These are phyloP conservation scores for Irpex lacteus DNA, from an alignment of 1,284 basidiomycete genomes.

Conservation along the genomic window DNA sequence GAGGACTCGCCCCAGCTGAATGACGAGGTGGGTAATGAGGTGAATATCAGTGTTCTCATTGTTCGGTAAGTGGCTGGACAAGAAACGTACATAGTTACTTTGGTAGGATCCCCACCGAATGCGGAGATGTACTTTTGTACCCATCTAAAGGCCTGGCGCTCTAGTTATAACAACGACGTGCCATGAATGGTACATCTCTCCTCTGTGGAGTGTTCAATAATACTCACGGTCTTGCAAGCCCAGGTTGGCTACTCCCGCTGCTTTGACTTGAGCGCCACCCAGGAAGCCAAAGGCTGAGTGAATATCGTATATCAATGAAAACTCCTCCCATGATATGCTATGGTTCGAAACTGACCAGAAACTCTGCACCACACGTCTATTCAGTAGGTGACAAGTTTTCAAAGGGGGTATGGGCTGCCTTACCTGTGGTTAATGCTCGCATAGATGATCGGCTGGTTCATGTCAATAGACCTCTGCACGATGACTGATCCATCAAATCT, in stretches of 20 bases:
- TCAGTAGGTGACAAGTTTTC: no score
- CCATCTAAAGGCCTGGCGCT: slow-evolving; percentile 36
- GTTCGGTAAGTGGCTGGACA: no score
- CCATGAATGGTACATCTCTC: no score
- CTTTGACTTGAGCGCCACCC: slow-evolving; percentile 32
- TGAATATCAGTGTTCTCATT: no score
- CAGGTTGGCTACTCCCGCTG: slow-evolving; percentile 35
- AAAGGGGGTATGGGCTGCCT: background rate
- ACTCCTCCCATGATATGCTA: no score
- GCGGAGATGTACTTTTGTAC: slow-evolving; percentile 36
- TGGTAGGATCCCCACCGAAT: slow-evolving; percentile 39
- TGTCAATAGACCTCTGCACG: slow-evolving; percentile 44
- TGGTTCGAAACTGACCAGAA: background rate
- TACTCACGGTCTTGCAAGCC: slow-evolving; percentile 34
- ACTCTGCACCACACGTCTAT: background rate
- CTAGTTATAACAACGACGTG: background rate
- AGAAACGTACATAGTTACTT: slow-evolving; percentile 27
- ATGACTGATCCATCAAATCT: slow-evolving; percentile 27
- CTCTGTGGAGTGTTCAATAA: background rate
- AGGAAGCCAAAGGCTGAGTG: slow-evolving; percentile 31
- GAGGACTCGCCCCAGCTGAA: slow-evolving; percentile 39
- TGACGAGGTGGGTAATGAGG: no score
- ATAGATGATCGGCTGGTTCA: slow-evolving; percentile 23
- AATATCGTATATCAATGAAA: no score
- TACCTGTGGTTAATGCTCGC: slow-evolving; percentile 28